Evolutionary conservation across 305 asterid genomes (phyloP), one percentile per base, ranked within the genome.

Genomic region (Plantago coronopus): DNA sequence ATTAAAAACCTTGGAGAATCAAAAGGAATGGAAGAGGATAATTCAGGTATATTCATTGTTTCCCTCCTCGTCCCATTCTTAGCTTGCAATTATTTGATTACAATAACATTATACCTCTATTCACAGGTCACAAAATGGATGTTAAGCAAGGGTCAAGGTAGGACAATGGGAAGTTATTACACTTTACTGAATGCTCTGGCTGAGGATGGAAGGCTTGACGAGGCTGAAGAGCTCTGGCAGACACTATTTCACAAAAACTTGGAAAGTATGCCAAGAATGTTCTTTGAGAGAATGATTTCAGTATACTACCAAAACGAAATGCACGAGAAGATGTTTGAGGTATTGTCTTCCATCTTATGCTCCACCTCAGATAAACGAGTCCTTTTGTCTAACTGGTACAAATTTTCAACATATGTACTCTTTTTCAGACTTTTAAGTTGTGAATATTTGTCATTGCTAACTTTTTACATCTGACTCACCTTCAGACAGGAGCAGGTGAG

Each of bases 141-240:
- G 97, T 66, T 93, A 65, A 93, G 95, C 77, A 89, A 93, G 75
- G 98, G 98, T 8, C 97, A 93, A 79, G 97, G 96, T 71, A 76
- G 89, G 76, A 93, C 97, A 61, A 93, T 89, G 99, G 96, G 96
- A 63, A 85, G 81, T 72, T 88, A 88, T 71, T 83, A 78, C 78
- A 63, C 73, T 5, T 72, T 88, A 79, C 71, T 85, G 64, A 88
- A 78, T 44, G 94, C 96, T 66, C 77, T 88, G 70, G 83, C 84
- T 14, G 86, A 85, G 75, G 94, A 85, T 68, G 94, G 80, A 27
- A 83, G 96, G 74, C 74, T 85, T 17, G 94, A 85, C 11, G 96
- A 85, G 77, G 91, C 91, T 57, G 95, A 86, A 78, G 94, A 86
- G 66, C 91, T 88, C 13, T 88, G 98, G 98, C 65, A 54, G 45